Evolutionary conservation across 441 rosid genomes (phyloP), one percentile per base, ranked within the genome.

Genomic region (Jatropha multifida): DNA sequence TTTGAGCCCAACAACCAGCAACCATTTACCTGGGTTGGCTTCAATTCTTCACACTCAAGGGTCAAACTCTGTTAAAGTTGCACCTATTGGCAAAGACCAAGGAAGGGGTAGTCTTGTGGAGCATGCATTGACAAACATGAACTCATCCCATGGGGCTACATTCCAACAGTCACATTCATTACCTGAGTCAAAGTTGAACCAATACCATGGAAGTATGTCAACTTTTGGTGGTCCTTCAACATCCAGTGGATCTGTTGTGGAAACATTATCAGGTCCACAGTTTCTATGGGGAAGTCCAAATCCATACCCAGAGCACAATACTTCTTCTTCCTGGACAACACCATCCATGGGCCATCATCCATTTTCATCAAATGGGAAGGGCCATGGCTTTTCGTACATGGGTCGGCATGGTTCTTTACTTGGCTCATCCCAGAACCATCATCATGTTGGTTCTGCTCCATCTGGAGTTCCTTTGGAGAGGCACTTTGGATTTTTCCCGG

Each of bases 381-480:
- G 81, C 65, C 90, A 82, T 63, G 92, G 86, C 60, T 84, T 88
- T 82, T 84, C 92, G 32, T 90, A 82, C 79, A 65, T 88, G 5
- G 71, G 83, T 58, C 86, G 81, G 32, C 85, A 81, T 74, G 85
- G 88, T 73, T 83, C 90, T 71, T 79, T 90, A 59, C 81, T 88
- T 78, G 86, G 89, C 40, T 81, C 89, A 65, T 46, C 78, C 68
- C 92, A 84, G 56, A 89, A 86, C 49, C 85, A 76, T 74, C 94
- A 92, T 69, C 97, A 91, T 76, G 90, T 94, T 80, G 99, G 99
- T 70, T 96, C 99, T 81, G 99, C 99, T 77, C 98, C 99, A 72
- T 90, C 98, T 58, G 92, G 94, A 76, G 86, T 85, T 83, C 94
- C 97, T 75, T 75, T 89, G 42, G 95, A 96, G 74, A 90, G 93